Conservation (phyloP, 129 eudicot species). For the Pittosporum tobira region DNA sequence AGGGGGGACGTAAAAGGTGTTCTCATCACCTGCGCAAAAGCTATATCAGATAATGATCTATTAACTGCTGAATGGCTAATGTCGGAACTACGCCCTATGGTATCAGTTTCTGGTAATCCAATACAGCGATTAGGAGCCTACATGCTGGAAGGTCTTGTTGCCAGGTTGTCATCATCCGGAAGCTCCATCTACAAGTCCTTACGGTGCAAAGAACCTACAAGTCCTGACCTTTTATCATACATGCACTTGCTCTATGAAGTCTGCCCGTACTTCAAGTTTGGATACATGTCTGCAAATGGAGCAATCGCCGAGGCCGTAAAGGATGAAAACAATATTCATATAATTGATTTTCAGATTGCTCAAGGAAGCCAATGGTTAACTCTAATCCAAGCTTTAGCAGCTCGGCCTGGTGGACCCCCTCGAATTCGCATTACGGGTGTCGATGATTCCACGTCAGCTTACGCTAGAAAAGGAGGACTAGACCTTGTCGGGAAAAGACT, state of each 20-base stretch:
- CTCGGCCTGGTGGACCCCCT: conserved; percentile 62
- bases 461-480: conserved; percentile 38
- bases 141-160: conserved; percentile 58
- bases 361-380: conserved; percentile 52
- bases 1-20: conserved; percentile 32
- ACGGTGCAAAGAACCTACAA: conserved; percentile 37
- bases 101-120: conserved; percentile 51
- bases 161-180: conserved; percentile 43
- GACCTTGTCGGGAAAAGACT: conserved; percentile 37
- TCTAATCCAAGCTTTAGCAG: conserved; percentile 50
- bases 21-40: conserved; percentile 44
- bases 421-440: conserved; percentile 40
- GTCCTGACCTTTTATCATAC: conserved; percentile 37
- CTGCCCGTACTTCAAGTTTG: conserved; percentile 57
- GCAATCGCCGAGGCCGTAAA: conserved; percentile 60
- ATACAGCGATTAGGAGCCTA: conserved; percentile 47
- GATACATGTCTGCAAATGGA: conserved; percentile 55
- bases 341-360: conserved; percentile 48
- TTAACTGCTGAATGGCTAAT: conserved; percentile 40
- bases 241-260: conserved; percentile 39
- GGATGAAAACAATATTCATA: conserved; percentile 43
- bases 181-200: conserved; percentile 39
- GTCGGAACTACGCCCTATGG: conserved; percentile 44
- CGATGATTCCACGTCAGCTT: conserved; percentile 30
- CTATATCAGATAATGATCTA: conserved; percentile 39